Percentiles rank a stretch among this genome's conserved stretches.
These are phyloP conservation scores for Irpex rosettiformis DNA, from an alignment of 1,284 basidiomycete genomes.

Conservation along the genomic window DNA sequence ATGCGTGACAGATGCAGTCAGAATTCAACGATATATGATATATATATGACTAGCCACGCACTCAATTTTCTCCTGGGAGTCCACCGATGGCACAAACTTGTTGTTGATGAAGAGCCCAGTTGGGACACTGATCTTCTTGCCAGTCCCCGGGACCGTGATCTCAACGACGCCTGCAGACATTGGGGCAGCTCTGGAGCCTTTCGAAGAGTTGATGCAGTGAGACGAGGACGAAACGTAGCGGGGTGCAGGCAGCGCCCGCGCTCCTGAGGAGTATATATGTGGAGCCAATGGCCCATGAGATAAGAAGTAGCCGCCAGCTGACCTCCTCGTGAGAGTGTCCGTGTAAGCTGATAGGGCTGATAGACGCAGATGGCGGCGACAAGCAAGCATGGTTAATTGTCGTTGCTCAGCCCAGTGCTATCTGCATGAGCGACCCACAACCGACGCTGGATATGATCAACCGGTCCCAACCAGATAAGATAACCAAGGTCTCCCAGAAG, in stretches of 20 bases:
- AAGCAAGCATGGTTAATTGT: neutral
- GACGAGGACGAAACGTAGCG: constrained; percentile 4
- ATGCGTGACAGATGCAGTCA: constrained; percentile 6
- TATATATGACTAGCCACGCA: constrained; percentile 28
- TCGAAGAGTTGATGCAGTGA: constrained; percentile 6
- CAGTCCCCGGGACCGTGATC: constrained; percentile 28
- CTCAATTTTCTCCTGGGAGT: constrained; percentile 59
- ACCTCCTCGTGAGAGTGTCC: neutral
- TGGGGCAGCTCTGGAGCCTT: constrained; percentile 14
- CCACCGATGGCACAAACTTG: constrained; percentile 70
- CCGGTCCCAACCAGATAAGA: neutral
- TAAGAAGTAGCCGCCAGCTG: neutral
- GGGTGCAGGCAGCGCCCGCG: neutral
- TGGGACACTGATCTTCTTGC: constrained; percentile 59
- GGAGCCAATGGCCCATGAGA: neutral
- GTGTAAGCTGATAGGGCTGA: neutral
- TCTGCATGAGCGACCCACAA: neutral
- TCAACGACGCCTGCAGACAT: constrained; percentile 23
- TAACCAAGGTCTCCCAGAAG: neutral
- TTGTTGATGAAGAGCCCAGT: constrained; percentile 93
- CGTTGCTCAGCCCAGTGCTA: neutral
- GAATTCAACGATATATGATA: neutral
- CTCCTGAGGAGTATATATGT: neutral
- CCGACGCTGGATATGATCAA: neutral
- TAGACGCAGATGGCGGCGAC: neutral